Base-by-base conservation (phyloP, 2,329 filamentous ascomycete species). In the Colletotrichum musae region DNA sequence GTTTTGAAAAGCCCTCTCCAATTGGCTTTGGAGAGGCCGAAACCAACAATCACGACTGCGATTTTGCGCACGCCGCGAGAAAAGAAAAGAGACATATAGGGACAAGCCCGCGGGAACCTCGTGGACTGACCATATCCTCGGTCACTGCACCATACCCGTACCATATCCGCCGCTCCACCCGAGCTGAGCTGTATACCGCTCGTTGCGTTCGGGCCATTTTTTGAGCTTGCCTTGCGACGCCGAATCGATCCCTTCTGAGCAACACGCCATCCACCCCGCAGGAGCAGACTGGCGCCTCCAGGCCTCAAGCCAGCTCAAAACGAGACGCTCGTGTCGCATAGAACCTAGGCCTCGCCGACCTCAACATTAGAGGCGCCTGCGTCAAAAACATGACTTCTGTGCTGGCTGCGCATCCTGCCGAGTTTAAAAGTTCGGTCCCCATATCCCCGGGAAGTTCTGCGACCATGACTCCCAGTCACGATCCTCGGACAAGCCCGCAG, bases 381-480 rank as follows among this genome's bases (percentile, higher is more conserved):
- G 26, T 70, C 59, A 58, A 62, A 68, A 72, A 48, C 75, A 85
- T 85, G 82, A 81, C 81, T 77, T 83, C 81, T 63, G 76, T 84
- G 71, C 76, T 84, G 68, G 71, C 80, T 71, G 75, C 80, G 70
- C 80, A 80, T 72, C 75, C 77, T 59, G 77, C 76, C 75, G 80
- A 83, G 71, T 78, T 81, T 58, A 81, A 80, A 74, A 75, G 78
- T 57, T 75, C 77, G 52, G 74, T 83, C 53, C 77, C 81, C 68
- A 77, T 81, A 59, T 79, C 82, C 52, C 80, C 80, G 70, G 76
- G 80, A 57, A 80, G 78, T 71, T 77, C 77, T 54, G 76, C 79
- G 70, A 77, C 77, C 72, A 85, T 86, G 83, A 79, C 81, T 51
- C 76, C 81, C 60, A 73, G 76, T 45, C 82, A 85, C 71, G 84